These are phyloP conservation scores for Sodiomyces alkalinus DNA, from an alignment of 2,329 filamentous ascomycete genomes.

Conservation along the genomic window DNA sequence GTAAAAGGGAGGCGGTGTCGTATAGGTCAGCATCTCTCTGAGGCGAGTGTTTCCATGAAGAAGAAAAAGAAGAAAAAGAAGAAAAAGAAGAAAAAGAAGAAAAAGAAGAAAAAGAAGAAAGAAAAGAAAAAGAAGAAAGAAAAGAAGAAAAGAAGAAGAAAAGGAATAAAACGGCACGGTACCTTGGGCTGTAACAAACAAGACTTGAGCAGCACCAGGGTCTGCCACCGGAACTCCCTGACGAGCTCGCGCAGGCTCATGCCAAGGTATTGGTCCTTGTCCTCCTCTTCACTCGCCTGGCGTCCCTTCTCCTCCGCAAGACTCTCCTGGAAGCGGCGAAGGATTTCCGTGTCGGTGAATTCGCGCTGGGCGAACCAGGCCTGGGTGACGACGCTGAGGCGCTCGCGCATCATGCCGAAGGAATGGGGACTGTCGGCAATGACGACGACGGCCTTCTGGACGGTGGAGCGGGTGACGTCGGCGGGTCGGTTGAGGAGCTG, in stretches of 20 bases:
- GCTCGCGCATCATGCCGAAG: conserved; percentile 82
- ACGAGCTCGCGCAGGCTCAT: conserved; percentile 81
- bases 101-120: too few species aligned
- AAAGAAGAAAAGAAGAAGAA: too few species aligned
- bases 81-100: too few species aligned
- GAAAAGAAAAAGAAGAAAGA: too few species aligned
- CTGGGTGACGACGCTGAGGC: conserved; percentile 76
- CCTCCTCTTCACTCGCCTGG: conserved; percentile 48
- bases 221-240: conserved; percentile 89
- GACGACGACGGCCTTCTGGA: conserved; percentile 95
- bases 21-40: background rate
- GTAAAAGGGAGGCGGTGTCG: conserved; percentile 1
- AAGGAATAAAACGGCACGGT: conserved; percentile 4
- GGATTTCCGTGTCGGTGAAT: conserved; percentile 81
- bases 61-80: background rate
- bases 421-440: conserved; percentile 81
- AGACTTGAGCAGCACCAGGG: conserved; percentile 84
- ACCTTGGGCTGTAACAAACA: conserved; percentile 91
- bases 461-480: conserved; percentile 92
- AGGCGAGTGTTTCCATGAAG: background rate
- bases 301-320: conserved; percentile 51
- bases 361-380: conserved; percentile 95
- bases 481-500: conserved; percentile 62
- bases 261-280: conserved; percentile 78
- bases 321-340: conserved; percentile 83